Base-by-base conservation (phyloP, 768 basidiomycete species). In the Suillus hirtellus region DNA sequence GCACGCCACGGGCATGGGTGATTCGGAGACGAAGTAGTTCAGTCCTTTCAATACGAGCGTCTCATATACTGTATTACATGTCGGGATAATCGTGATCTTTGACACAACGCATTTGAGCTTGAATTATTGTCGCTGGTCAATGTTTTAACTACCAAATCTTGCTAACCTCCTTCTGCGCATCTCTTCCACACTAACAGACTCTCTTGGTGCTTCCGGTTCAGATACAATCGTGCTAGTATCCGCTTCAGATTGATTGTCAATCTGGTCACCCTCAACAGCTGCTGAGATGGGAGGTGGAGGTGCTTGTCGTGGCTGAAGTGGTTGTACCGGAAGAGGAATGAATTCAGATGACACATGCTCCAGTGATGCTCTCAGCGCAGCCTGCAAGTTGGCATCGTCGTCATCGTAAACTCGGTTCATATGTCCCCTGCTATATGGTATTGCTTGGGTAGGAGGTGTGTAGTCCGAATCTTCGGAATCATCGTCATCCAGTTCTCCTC, bases 351-450 rank as follows among this genome's bases (percentile, higher is more conserved):
- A 87, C 24, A 86, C 72, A 47, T 78, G 78, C 71, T 90, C 89
- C 65, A 96, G 78, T 43, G 93, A 95, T 2, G 93, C 95, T 71
- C 80, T 87, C 55, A 96, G 79, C 5, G 95, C 95, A 12, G 93
- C 94, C 75, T 96, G 95, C 53, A 96, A 77, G 68, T 92, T 89
- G 27, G 84, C 86, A 68, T 96, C 94, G 59, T 95, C 94, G 66
- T 96, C 94, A 65, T 95, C 94, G 67, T 92, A 88, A 44, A 88
- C 84, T 53, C 86, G 77, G 59, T 81, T 64, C 35, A 59, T 60
- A 4, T 64, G 68, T 65, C 42, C 64, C 55, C 64, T 56, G 53
- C 54, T 40, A 60, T 47, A 65, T 38, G 37, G 55, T 31, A 59
- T 47, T 15, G 42, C 46, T 40, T 60, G 42, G 15, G 62, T 3